These are phyloP conservation scores for Pogostemon cablin DNA, from an alignment of 257 asterid genomes.

Conservation along the genomic window DNA sequence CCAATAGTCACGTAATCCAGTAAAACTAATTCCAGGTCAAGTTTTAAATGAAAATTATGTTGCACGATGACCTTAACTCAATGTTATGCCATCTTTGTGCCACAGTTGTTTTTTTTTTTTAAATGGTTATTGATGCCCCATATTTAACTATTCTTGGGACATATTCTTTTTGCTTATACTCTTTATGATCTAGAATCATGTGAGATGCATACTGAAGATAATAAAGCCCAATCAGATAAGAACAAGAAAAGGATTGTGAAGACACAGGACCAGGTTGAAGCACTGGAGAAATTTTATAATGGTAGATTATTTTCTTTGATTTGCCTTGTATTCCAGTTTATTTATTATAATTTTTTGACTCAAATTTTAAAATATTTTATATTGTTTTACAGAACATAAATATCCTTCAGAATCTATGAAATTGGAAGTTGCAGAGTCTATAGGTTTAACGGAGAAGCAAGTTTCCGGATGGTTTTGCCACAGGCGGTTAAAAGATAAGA, in stretches of 20 bases:
- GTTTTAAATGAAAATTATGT: background rate
- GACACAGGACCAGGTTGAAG: conserved; percentile 69
- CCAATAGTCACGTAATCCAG: background rate
- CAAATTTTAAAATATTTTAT: conserved; percentile 16
- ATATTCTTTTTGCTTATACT: conserved; percentile 13
- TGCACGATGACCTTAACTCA: background rate
- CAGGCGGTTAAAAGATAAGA: conserved; percentile 89
- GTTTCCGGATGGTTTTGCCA: conserved; percentile 99
- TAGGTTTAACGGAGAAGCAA: conserved; percentile 93
- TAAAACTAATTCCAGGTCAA: background rate
- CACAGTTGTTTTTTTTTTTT: conserved; percentile 13
- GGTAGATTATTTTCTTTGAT: conserved; percentile 45
- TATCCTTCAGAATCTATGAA: conserved; percentile 80
- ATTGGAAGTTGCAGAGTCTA: conserved; percentile 67
- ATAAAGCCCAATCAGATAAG: conserved; percentile 55
- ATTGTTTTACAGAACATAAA: conserved; percentile 62
- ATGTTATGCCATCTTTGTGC: background rate
- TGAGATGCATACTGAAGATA: conserved; percentile 62
- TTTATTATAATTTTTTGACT: background rate
- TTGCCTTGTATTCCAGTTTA: background rate
- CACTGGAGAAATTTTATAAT: conserved; percentile 66
- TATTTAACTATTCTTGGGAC: conserved; percentile 16
- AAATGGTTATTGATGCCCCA: conserved; percentile 3
- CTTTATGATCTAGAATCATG: conserved; percentile 37
- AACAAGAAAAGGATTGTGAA: conserved; percentile 70